These are phyloP conservation scores for Cantharellus cinnabarinus DNA, from an alignment of 768 basidiomycete species.

Conservation along the genomic window DNA sequence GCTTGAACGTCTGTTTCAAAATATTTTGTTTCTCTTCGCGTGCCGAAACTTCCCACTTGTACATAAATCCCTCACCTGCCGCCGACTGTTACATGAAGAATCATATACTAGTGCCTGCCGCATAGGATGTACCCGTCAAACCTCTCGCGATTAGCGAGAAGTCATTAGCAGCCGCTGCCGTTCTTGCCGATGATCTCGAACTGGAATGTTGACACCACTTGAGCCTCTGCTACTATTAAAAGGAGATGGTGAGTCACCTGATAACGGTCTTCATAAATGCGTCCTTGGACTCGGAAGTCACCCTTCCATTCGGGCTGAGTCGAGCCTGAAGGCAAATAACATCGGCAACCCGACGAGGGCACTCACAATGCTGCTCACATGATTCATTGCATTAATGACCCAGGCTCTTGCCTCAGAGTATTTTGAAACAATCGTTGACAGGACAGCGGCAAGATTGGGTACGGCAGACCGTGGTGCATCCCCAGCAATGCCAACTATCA, in stretches of 20 bases:
- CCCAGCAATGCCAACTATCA: constrained; percentile 65
- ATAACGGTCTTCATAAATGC: constrained; percentile 53
- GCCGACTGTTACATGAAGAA: neutral
- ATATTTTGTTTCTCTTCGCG: too few relatives aligned
- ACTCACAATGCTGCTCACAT: neutral
- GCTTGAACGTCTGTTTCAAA: too few relatives aligned
- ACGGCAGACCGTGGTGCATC: constrained; percentile 67
- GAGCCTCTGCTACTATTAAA: too few relatives aligned
- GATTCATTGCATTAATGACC: constrained; percentile 23
- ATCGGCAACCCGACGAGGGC: neutral
- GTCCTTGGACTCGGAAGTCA: constrained; percentile 53
- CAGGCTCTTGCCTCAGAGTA: constrained; percentile 37
- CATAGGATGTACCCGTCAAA: constrained; percentile 39
- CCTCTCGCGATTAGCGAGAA: constrained; percentile 73
- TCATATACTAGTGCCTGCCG: neutral
- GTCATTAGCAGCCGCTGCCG: constrained; percentile 68
- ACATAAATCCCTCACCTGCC: neutral
- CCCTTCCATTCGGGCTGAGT: constrained; percentile 58
- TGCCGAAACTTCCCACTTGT: neutral
- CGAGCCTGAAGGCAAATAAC: constrained; percentile 13
- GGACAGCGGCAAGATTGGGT: constrained; percentile 65
- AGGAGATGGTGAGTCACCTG: constrained; percentile 22
- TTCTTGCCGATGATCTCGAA: constrained; percentile 50
- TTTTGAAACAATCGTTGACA: constrained; percentile 44
- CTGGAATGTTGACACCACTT: constrained; percentile 17